Percentiles rank a stretch among this genome's conserved stretches.
Conservation (phyloP, 768 basidiomycete species). For the Gloeopeniophorella convolvens region DNA sequence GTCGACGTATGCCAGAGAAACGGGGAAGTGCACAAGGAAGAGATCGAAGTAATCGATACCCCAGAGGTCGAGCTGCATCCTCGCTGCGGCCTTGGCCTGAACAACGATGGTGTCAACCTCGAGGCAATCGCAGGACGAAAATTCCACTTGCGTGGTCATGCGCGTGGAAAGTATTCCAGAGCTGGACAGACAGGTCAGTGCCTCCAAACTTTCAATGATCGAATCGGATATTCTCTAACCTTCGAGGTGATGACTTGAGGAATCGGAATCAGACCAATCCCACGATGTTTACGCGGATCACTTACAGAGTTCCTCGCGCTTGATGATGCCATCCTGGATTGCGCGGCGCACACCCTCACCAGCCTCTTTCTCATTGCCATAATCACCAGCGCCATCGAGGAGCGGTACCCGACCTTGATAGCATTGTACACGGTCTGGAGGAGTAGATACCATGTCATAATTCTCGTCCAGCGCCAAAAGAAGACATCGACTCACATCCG, state of each 20-base stretch:
- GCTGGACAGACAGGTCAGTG: conserved; percentile 30
- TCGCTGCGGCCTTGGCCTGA: conserved; percentile 48
- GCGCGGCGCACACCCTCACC: conserved; percentile 74
- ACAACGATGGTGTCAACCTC: not conserved
- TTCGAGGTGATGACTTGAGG: conserved; percentile 76
- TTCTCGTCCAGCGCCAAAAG: too few species aligned
- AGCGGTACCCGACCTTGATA: conserved; percentile 85
- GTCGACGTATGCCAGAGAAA: conserved; percentile 76
- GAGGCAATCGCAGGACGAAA: not conserved
- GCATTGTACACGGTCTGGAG: conserved; percentile 73
- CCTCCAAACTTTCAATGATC: not conserved
- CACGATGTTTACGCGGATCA: conserved; percentile 10
- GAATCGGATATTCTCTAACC: conserved; percentile 29
- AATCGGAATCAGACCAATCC: not conserved
- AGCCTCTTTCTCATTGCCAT: conserved; percentile 85
- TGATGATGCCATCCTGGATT: conserved; percentile 76
- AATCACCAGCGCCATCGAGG: conserved; percentile 80
- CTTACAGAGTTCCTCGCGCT: conserved; percentile 82
- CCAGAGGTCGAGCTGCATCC: conserved; percentile 72
- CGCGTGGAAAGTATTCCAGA: conserved; percentile 89
- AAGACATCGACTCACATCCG: conserved; percentile 36
- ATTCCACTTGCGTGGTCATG: conserved; percentile 53
- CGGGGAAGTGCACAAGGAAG: conserved; percentile 81
- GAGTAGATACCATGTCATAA: conserved; percentile 7
- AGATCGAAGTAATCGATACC: conserved; percentile 81